Percentiles rank a stretch among this genome's conserved stretches.
Conservation (phyloP, 148 eudicot genomes). For the Camellia granthamiana region DNA sequence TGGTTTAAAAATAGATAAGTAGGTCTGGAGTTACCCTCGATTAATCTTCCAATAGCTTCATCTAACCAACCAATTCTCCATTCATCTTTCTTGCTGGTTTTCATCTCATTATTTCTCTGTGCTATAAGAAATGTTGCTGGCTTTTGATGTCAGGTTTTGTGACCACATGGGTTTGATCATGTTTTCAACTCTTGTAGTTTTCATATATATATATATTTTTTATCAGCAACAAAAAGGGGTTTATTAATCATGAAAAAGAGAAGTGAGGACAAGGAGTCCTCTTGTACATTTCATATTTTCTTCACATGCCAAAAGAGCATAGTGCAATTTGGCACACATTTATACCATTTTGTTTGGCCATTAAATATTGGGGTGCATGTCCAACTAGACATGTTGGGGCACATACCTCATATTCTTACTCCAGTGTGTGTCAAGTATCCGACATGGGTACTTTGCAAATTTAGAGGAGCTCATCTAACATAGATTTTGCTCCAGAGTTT, state of each 20-base stretch:
- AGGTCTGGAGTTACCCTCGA: not conserved
- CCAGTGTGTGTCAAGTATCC: no score
- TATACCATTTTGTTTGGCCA: not conserved
- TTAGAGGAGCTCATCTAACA: no score
- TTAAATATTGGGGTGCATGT: no score
- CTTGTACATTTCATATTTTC: not conserved
- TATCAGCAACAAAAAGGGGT: no score
- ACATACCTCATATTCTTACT: no score
- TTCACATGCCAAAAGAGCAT: not conserved
- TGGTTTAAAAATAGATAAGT: not conserved
- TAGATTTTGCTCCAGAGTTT: no score
- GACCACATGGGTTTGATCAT: not conserved
- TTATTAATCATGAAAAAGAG: no score
- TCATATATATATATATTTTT: not conserved
- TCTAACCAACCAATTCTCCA: not conserved
- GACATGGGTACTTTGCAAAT: no score
- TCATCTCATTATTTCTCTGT: not conserved
- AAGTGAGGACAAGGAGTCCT: not conserved
- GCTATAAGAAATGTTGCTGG: not conserved
- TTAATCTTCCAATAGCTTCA: not conserved
- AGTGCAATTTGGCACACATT: slow-evolving; percentile 1
- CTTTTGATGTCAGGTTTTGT: not conserved
- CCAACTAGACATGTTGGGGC: no score
- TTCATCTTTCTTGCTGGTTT: not conserved
- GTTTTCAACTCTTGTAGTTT: not conserved